Base-by-base conservation (phyloP, 257 asterid species). In the Thymus mandschuricus region DNA sequence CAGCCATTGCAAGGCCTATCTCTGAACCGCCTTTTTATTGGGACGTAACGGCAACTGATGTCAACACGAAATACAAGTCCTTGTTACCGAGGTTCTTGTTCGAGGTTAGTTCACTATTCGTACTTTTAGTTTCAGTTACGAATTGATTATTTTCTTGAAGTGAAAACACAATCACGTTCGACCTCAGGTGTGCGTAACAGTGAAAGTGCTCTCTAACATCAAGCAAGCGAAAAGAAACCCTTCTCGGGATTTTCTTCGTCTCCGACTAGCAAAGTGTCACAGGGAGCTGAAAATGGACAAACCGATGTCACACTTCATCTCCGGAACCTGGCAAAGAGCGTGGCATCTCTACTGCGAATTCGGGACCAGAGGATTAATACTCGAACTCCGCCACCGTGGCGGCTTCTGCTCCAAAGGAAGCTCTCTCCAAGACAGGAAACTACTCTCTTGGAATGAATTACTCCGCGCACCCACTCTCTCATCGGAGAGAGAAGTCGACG, bases 321-420 rank as follows among this genome's bases (percentile, higher is more conserved):
- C 92, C 66, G 81, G 82, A 10, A 78, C 86, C 28, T 91, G 96
- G 98, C 72, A 46, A 61, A 91, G 85, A 70, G 85, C 83, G 1
- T 87, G 88, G 88, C 96, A 93, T 73, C 80, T 91, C 51, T 91
- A 89, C 82, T 86, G 94, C 57, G 98, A 91, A 77, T 93, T 93
- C 33, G 94, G 94, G 74, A 91, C 98, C 62, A 91, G 86, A 74
- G 98, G 96, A 31, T 51, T 82, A 21, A 76, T 76, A 41, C 79
- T 93, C 28, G 98, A 93, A 80, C 85, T 85, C 56, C 88, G 96
- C 27, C 78, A 70, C 55, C 83, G 66, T 68, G 91, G 96, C 40
- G 87, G 88, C 41, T 76, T 65, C 44, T 89, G 79, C 82, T 83
- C 86, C 67, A 87, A 78, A 80, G 86, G 92, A 71, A 91, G 94